Conservation (phyloP, 2,329 filamentous ascomycete genomes). For the Endoconidiophora polonica region DNA sequence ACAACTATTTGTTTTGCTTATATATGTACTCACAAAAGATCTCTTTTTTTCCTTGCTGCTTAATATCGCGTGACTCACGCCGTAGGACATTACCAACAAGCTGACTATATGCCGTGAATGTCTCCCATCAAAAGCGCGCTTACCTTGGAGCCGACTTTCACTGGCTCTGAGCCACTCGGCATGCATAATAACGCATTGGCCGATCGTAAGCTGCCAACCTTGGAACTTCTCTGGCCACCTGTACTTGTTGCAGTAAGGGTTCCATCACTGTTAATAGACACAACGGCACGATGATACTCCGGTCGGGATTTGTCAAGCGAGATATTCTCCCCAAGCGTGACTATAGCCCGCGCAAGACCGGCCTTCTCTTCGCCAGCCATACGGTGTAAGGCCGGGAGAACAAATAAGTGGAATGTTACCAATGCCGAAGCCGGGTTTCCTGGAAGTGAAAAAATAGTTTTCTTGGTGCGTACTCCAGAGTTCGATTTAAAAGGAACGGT, state of each 20-base stretch:
- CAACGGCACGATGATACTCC: constrained; percentile 79
- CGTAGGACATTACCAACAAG: not conserved
- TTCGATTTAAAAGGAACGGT: constrained; percentile 50
- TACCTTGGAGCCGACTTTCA: constrained; percentile 52
- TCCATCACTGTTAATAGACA: constrained; percentile 50
- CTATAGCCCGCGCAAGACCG: constrained; percentile 57
- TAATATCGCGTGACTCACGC: not conserved
- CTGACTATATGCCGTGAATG: constrained; percentile 8
- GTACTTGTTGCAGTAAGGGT: constrained; percentile 61
- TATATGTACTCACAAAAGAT: not conserved
- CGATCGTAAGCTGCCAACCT: constrained; percentile 72
- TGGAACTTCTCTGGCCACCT: constrained; percentile 75
- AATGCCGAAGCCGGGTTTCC: constrained; percentile 89
- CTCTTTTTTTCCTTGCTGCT: no score
- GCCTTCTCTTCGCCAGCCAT: constrained; percentile 49
- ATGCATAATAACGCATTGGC: constrained; percentile 77
- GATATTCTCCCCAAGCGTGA: constrained; percentile 56
- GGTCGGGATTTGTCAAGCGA: constrained; percentile 55
- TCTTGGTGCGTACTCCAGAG: constrained; percentile 37
- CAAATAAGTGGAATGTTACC: constrained; percentile 87
- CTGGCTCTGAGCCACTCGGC: constrained; percentile 44
- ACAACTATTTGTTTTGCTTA: constrained; percentile 4
- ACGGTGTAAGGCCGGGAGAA: constrained; percentile 70
- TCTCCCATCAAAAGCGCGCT: constrained; percentile 60
- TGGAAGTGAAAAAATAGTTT: constrained; percentile 74